These are phyloP conservation scores for sweet orange (Citrus sinensis) DNA, from an alignment of 345 rosid species.

Conservation along the genomic window DNA sequence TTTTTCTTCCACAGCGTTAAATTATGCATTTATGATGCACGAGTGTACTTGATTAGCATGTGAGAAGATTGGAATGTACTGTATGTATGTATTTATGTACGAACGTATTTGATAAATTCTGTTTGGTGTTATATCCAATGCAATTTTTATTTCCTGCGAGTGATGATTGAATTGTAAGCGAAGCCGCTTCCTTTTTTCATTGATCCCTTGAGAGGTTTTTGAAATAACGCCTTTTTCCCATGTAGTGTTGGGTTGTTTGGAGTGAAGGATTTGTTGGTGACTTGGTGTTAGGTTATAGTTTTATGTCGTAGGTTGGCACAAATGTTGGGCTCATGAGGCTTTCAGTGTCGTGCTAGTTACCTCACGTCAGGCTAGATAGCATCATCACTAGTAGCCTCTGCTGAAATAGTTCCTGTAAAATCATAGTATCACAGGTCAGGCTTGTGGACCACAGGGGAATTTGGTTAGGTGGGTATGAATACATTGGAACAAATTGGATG, in stretches of 20 bases:
- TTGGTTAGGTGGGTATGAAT: neutral
- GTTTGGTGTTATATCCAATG: neutral
- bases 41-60: neutral
- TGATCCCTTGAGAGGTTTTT: neutral
- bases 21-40: neutral
- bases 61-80: neutral
- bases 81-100: too few relatives aligned
- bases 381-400: neutral
- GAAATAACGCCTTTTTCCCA: neutral
- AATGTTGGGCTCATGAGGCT: neutral
- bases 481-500: neutral
- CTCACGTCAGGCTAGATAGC: neutral
- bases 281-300: neutral
- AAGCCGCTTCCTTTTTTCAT: neutral
- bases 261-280: neutral
- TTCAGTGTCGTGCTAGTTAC: neutral
- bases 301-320: neutral
- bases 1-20: neutral
- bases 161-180: neutral
- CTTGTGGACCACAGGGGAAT: neutral
- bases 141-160: neutral
- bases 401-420: neutral
- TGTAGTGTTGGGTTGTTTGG: too few relatives aligned
- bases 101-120: neutral
- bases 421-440: neutral